Base-by-base conservation (phyloP, 805 yeast genomes). In the Yamadazyma phyllophila region DNA sequence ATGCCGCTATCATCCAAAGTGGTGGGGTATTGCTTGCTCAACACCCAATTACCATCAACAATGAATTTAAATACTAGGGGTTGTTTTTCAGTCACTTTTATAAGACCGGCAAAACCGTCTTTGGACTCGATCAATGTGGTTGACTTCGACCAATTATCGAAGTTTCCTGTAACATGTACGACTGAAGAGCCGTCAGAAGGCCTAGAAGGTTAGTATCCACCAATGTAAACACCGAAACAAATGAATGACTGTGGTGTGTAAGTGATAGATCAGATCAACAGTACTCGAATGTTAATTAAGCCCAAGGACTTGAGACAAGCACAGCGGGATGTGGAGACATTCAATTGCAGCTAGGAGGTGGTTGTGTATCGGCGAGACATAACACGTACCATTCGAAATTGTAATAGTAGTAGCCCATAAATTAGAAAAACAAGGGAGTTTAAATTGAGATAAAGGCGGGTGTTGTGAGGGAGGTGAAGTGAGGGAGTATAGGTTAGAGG, bases 161-260 rank as follows among this genome's bases (percentile, higher is more conserved):
- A 71, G 51, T 55, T 62, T 5, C 77, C 77, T 1, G 76, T 70
- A 16, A 71, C 64, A 26, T 61, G 62, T 20, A 71, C 47, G 13
- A 41, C 20, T 3, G 12, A 27, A 10, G 24, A n/a, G 7, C 27
- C 41, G 7, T 20, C 27, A 15, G 26, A 12, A 7, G 42, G 43
- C 46, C 46, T 44, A 26, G 7, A 11, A 3, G 9, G 40, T 42
- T 36, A 36, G 39, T 42, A 42, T 12, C 11, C 26, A 9, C 10
- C 4, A 20, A n/a, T 16, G 39, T 20, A 20, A 20, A 6, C 24
- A 20, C 6, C 24, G 6, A 20, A 3, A 20, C 24, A 20, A 20
- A 20, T 20, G 3, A 20, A 4, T 20, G 6, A 20, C 24, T 3
- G 6, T 6, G 6, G 24, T 20, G 24, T 20, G 24, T 20, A 20